Conservation (phyloP, 2,329 filamentous ascomycete genomes). For the Arthroderma uncinatum region DNA sequence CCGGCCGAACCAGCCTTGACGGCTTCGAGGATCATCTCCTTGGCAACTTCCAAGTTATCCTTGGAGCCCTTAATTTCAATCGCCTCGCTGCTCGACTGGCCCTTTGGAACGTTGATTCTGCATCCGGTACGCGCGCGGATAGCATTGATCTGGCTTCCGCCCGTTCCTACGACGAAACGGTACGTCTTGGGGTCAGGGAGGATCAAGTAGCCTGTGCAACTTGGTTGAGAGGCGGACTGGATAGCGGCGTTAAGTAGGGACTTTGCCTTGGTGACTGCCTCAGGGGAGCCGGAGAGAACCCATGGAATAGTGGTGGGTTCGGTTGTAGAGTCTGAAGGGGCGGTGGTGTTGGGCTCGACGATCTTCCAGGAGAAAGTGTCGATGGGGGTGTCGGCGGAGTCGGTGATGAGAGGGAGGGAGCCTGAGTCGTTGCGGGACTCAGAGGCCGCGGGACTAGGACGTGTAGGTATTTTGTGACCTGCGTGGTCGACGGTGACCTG, state of each 20-base stretch:
- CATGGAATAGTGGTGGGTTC: constrained; percentile 52
- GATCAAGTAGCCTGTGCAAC: constrained; percentile 71
- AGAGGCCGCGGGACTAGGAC: constrained; percentile 41
- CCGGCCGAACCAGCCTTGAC: constrained; percentile 41
- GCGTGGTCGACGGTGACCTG: constrained; percentile 87
- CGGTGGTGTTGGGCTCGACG: constrained; percentile 42
- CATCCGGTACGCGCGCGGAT: constrained; percentile 89
- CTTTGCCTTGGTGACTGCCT: constrained; percentile 73
- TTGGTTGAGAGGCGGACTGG: constrained; percentile 42
- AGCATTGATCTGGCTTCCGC: constrained; percentile 80
- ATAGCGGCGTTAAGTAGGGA: constrained; percentile 62
- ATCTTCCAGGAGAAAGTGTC: constrained; percentile 75
- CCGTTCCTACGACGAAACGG: constrained; percentile 78
- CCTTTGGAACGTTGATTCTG: constrained; percentile 83
- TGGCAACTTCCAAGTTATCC: constrained; percentile 75
- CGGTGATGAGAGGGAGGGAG: constrained; percentile 82
- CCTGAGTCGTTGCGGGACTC: constrained; percentile 40
- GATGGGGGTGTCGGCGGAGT: constrained; percentile 55
- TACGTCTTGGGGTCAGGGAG: constrained; percentile 83
- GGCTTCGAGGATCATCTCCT: constrained; percentile 76
- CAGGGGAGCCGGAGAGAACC: constrained; percentile 69
- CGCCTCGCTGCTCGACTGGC: constrained; percentile 62
- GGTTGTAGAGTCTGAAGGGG: constrained; percentile 18
- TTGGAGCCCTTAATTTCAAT: constrained; percentile 77
- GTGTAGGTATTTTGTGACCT: constrained; percentile 63